Conservation (phyloP, 225 moss, liverwort and hornwort species). For the Polytrichum commune region DNA sequence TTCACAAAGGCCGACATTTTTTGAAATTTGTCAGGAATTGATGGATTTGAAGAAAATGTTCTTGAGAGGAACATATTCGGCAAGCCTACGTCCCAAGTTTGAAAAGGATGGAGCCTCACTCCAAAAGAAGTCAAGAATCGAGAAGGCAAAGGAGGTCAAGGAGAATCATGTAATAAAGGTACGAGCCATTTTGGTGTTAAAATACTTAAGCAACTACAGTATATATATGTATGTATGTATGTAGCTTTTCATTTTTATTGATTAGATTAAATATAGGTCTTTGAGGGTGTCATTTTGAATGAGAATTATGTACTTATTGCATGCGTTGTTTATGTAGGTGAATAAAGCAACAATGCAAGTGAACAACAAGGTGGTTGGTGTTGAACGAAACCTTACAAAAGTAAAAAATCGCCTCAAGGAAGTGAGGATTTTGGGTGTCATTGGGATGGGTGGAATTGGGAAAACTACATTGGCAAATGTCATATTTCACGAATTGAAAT, state of each 20-base stretch:
- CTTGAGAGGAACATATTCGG: not conserved
- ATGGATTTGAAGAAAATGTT: not conserved
- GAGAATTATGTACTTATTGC: not conserved
- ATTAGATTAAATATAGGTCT: no score
- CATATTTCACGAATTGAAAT: not conserved
- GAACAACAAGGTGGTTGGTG: not conserved
- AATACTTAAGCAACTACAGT: not conserved
- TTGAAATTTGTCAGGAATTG: constrained; percentile 5
- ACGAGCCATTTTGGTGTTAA: not conserved
- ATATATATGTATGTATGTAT: not conserved
- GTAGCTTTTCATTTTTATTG: not conserved
- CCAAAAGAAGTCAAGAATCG: not conserved
- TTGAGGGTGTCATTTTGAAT: not conserved
- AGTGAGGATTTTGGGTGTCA: not conserved
- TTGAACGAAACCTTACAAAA: not conserved
- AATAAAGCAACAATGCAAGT: not conserved
- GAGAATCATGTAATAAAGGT: not conserved
- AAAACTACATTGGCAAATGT: not conserved
- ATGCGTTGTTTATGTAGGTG: not conserved
- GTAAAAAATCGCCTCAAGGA: not conserved
- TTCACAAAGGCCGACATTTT: constrained; percentile 5
- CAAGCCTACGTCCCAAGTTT: not conserved
- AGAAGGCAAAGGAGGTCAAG: not conserved
- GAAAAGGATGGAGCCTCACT: not conserved
- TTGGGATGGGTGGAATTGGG: not conserved